Evolutionary conservation across 352 stramenopile species (phyloP).

Genomic region (Phytophthora palmivora): DNA sequence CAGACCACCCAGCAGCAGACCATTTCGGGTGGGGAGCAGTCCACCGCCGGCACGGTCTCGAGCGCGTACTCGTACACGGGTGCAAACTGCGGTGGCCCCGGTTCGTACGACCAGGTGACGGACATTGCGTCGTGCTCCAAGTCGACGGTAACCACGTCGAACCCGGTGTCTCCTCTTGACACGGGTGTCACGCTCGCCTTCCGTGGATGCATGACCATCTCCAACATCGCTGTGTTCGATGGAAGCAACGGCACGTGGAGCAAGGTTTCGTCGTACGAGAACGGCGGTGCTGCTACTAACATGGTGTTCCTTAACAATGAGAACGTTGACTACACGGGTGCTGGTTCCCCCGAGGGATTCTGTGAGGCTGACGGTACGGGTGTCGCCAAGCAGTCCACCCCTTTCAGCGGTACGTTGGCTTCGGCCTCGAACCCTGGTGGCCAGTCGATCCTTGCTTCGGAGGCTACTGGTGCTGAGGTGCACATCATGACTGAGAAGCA

Average conservation of each 20-base stretch:
- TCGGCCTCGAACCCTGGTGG: conserved; percentile 51
- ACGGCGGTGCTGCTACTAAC: conserved; percentile 58
- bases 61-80: conserved; percentile 64
- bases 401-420: conserved; percentile 63
- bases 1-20: conserved; percentile 28
- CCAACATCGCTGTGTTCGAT: conserved; percentile 79
- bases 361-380: conserved; percentile 58
- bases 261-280: conserved; percentile 75
- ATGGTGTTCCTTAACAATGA: conserved; percentile 88
- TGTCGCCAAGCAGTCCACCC: conserved; percentile 41
- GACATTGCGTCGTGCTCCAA: conserved; percentile 66
- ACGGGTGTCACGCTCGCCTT: conserved; percentile 73
- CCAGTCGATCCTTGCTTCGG: conserved; percentile 56
- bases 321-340: conserved; percentile 76
- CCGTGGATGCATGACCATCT: conserved; percentile 72
- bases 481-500: conserved; percentile 76
- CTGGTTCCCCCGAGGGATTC: conserved; percentile 66
- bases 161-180: conserved; percentile 63
- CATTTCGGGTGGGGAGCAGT: conserved; percentile 35
- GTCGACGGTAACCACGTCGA: conserved; percentile 44
- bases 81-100: conserved; percentile 55
- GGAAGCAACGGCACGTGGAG: conserved; percentile 51
- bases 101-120: conserved; percentile 77
- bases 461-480: conserved; percentile 74
- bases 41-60: conserved; percentile 46